Base-by-base conservation (phyloP, 2,329 filamentous ascomycete genomes). In the Aspergillus neoniger region DNA sequence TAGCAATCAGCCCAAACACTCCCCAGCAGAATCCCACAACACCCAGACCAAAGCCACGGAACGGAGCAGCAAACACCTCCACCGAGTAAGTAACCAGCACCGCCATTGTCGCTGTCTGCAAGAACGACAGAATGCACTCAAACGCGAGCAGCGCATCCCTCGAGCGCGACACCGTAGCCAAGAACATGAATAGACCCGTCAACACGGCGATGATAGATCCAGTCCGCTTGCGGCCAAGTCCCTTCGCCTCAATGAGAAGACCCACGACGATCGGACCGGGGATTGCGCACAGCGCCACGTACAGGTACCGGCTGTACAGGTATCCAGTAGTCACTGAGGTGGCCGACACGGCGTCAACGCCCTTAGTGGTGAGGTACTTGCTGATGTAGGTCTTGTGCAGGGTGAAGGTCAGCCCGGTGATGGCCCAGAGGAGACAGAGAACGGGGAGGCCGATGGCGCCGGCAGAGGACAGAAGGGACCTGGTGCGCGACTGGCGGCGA, bases 351-450 rank as follows among this genome's bases (percentile, higher is more conserved):
- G 65, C 50, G 1, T 23, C 6, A 2, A 68, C 59, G 7, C 58
- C 60, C 14, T 60, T 41, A 0, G 30, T 44, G 10, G 55, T 41
- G n/a, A 65, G 59, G 19, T 67, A 67, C 38, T 56, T 60, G 44
- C 41, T 57, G 47, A 68, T 47, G 39, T 63, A 68, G n/a, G 55
- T 64, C 41, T 61, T 60, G 49, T 67, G 63, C 8, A 68, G 60
- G 9, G 63, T 47, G 14, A 67, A 68, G 1, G 55, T 67, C 7
- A 68, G 41, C 2, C 66, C 66, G 9, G 62, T 63, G 1, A 57
- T 23, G 12, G 48, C 43, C 65, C 65, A 67, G 3, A 68, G 59
- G 4, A 67, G 48, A 41, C 57, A 36, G 15, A 68, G 59, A 8
- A 57, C 53, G 4, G 47, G n/a, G 0, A 56, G 21, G n/a, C 63